Conservation (phyloP, 2,329 filamentous ascomycete genomes). For the Penicillium psychrosexuale region DNA sequence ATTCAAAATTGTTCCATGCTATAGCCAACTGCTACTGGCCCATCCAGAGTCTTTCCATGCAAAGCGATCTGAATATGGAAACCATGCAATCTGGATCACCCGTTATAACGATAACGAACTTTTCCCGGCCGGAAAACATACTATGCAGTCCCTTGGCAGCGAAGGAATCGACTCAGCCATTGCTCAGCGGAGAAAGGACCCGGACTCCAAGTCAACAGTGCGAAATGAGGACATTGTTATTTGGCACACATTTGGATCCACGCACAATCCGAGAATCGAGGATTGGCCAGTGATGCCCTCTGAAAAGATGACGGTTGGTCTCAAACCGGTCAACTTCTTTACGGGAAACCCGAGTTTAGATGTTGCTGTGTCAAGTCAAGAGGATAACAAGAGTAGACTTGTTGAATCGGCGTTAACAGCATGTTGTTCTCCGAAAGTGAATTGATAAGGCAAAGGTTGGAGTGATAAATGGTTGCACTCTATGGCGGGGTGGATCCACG, state of each 20-base stretch:
- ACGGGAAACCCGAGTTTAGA: conserved; percentile 20
- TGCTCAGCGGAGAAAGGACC: conserved; percentile 21
- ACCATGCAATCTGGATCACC: conserved; percentile 53
- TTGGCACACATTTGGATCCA: conserved; percentile 41
- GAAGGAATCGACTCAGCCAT: conserved; percentile 24
- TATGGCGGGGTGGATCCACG: conserved; percentile 2
- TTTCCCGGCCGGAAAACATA: conserved; percentile 50
- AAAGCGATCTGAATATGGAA: conserved; percentile 50
- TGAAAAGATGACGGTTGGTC: conserved; percentile 24
- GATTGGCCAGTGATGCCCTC: conserved; percentile 42
- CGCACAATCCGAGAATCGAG: conserved; percentile 43
- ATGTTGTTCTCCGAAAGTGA: neutral
- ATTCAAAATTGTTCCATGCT: conserved; percentile 53
- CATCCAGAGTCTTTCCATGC: conserved; percentile 48
- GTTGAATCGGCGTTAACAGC: neutral
- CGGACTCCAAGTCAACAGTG: conserved; percentile 14
- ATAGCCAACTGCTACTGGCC: conserved; percentile 57
- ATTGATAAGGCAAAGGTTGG: neutral
- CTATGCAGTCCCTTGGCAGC: conserved; percentile 44
- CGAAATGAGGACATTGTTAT: conserved; percentile 36
- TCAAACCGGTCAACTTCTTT: conserved; percentile 26
- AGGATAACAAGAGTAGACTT: conserved; percentile 10
- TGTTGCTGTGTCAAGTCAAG: conserved; percentile 20
- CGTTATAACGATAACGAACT: conserved; percentile 50
- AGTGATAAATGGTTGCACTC: neutral